Conservation (phyloP, 805 yeast genomes). For the Zygoascus ofunaensis region DNA sequence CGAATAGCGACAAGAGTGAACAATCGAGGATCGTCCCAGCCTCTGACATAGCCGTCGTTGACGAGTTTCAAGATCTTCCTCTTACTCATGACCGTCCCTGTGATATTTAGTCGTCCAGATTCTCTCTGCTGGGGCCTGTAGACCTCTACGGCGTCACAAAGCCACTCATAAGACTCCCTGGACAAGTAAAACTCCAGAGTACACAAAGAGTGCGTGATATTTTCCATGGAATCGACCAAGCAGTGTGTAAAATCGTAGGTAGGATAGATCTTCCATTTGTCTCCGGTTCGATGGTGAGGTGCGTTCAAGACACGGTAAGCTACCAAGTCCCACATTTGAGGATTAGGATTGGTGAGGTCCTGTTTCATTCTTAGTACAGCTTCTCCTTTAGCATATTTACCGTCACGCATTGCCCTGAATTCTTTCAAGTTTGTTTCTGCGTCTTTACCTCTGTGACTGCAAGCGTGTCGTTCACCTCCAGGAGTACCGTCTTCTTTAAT, state of each 20-base stretch:
- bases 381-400: slow-evolving; percentile 78
- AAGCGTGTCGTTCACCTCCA: slow-evolving; percentile 86
- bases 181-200: slow-evolving; percentile 90
- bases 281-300: slow-evolving; percentile 93
- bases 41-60: slow-evolving; percentile 70
- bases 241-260: slow-evolving; percentile 99
- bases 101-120: slow-evolving; percentile 89
- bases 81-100: slow-evolving; percentile 91
- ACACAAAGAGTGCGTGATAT: slow-evolving; percentile 91
- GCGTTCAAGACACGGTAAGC: slow-evolving; percentile 93
- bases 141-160: slow-evolving; percentile 89
- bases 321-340: slow-evolving; percentile 99
- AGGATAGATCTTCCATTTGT: slow-evolving; percentile 96
- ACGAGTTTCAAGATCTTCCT: slow-evolving; percentile 93
- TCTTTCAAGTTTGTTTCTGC: slow-evolving; percentile 67
- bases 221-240: slow-evolving; percentile 94
- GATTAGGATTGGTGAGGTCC: slow-evolving; percentile 80
- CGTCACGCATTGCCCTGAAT: slow-evolving; percentile 88
- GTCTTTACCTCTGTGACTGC: slow-evolving; percentile 63
- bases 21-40: slow-evolving; percentile 97
- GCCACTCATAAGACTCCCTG: slow-evolving; percentile 96
- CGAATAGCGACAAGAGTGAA: slow-evolving; percentile 89
- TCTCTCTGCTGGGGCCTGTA: slow-evolving; percentile 99
- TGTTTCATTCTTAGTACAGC: slow-evolving; percentile 97
- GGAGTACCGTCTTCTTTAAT: slow-evolving; percentile 82